Base-by-base conservation (phyloP, 768 basidiomycete species). In the Leccinum boreale region DNA sequence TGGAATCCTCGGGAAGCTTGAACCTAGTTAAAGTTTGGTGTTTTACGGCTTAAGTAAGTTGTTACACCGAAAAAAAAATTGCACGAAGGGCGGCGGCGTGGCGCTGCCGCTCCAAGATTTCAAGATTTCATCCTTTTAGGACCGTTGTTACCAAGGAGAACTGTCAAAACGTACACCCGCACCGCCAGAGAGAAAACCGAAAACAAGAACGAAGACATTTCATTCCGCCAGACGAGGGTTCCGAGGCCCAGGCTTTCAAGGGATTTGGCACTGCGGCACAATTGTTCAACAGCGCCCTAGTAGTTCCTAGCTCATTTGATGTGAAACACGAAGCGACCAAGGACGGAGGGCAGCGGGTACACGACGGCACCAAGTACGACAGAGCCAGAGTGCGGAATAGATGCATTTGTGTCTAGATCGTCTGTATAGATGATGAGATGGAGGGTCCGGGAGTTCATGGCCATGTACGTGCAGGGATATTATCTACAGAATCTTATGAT, bases 401-500 rank as follows among this genome's bases (percentile, higher is more conserved):
- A 59, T 62, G 58, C 50, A 50, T 60, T 62, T 49, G n/a, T 48
- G 23, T 64, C 62, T 64, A 62, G 14, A 53, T 49, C 36, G 50
- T 19, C 21, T 21, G 21, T 51, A 19, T 42, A 42, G n/a, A 42
- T 42, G 39, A 42, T 21, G 46, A 47, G 53, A 59, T 60, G 12
- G 46, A 47, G 52, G 21, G 46, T 46, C 45, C 45, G 9, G 14
- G 55, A 42, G n/a, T 42, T 42, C n/a, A 42, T 19, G n/a, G 42
- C 51, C 63, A 17, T 62, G 50, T 56, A 62, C 31, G 56, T 21
- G 56, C 66, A 60, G 52, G 31, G 55, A 29, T 10, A 31, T 7
- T 65, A 67, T 63, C 39, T 66, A 65, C 65, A 64, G 7, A 63
- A 35, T 35, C 33, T 35, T 36, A 39, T n/a, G 10, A 42, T 60